These are phyloP conservation scores for Cryptococcus depauperatus DNA, from an alignment of 1,284 basidiomycete species.

Conservation along the genomic window DNA sequence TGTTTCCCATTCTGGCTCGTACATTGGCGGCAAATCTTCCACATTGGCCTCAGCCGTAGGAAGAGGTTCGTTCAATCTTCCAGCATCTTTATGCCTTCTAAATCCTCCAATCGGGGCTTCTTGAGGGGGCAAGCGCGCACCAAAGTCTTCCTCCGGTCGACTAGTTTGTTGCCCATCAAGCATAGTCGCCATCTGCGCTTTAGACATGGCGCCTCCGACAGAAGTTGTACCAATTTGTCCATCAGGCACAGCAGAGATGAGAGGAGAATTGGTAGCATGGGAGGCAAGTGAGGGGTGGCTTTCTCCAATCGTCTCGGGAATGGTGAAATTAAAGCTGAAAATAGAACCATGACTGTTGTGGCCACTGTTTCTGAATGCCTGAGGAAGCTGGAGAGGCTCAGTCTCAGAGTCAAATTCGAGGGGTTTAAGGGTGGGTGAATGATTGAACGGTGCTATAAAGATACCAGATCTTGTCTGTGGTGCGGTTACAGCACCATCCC, in stretches of 20 bases:
- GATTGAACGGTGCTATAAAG: not conserved
- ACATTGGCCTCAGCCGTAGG: conserved; percentile 8
- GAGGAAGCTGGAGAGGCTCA: conserved; percentile 15
- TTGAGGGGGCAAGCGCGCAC: conserved; percentile 12
- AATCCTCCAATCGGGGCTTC: conserved; percentile 29
- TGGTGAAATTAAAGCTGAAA: conserved; percentile 1
- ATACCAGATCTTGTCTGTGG: conserved; percentile 1
- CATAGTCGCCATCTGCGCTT: conserved; percentile 26
- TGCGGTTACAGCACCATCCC: conserved; percentile 11
- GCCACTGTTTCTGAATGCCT: not conserved
- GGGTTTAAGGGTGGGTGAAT: conserved; percentile 2
- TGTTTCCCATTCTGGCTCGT: conserved; percentile 30
- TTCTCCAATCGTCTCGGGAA: conserved; percentile 8
- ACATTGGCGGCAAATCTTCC: conserved; percentile 39
- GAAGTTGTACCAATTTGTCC: conserved; percentile 84
- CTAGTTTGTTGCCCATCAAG: conserved; percentile 17
- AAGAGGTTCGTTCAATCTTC: conserved; percentile 11
- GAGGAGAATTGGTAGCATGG: conserved; percentile 4
- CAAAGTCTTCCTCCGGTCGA: conserved; percentile 8
- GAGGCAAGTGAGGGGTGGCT: conserved; percentile 10
- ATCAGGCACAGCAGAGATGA: conserved; percentile 55
- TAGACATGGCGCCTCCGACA: conserved; percentile 44
- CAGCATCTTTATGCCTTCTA: conserved; percentile 37
- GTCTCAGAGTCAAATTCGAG: conserved; percentile 45
- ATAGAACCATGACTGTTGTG: conserved; percentile 10